Evolutionary conservation across 1,284 basidiomycete species (phyloP).

Genomic region (Ganoderma lingzhi): DNA sequence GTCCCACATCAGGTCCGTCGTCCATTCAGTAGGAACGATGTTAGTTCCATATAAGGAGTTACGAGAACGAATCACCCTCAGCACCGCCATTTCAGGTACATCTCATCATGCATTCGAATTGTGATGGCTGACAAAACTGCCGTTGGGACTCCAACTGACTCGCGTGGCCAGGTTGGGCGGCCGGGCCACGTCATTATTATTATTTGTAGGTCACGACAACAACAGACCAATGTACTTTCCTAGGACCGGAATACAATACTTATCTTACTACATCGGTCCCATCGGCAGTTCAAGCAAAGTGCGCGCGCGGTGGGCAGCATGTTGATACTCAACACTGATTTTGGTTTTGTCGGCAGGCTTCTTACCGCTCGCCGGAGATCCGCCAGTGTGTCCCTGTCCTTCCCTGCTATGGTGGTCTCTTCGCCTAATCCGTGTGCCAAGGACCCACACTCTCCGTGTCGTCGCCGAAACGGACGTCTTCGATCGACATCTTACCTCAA

Average conservation of each 20-base stretch:
- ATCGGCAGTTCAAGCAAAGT: neutral
- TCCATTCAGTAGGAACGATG: neutral
- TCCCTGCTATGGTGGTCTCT: neutral
- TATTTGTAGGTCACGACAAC: neutral
- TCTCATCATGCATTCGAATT: neutral
- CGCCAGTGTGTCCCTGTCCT: neutral
- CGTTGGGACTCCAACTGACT: neutral
- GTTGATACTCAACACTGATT: neutral
- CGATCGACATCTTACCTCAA: slow-evolving; percentile 7
- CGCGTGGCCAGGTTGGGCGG: neutral
- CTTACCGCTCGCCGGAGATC: neutral
- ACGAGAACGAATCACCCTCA: neutral
- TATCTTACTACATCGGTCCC: neutral
- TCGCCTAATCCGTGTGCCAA: neutral
- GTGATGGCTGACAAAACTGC: neutral
- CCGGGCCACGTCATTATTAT: neutral
- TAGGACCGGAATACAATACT: neutral
- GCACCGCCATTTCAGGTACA: neutral
- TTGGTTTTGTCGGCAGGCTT: neutral
- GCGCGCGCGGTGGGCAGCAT: neutral
- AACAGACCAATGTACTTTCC: neutral
- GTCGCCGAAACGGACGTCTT: slow-evolving; percentile 7
- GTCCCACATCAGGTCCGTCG: neutral
- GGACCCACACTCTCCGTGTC: slow-evolving; percentile 16
- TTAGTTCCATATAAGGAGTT: neutral